Evolutionary conservation across 2,329 filamentous ascomycete genomes (phyloP).

Genomic region (Magnaporthiopsis rhizophila): DNA sequence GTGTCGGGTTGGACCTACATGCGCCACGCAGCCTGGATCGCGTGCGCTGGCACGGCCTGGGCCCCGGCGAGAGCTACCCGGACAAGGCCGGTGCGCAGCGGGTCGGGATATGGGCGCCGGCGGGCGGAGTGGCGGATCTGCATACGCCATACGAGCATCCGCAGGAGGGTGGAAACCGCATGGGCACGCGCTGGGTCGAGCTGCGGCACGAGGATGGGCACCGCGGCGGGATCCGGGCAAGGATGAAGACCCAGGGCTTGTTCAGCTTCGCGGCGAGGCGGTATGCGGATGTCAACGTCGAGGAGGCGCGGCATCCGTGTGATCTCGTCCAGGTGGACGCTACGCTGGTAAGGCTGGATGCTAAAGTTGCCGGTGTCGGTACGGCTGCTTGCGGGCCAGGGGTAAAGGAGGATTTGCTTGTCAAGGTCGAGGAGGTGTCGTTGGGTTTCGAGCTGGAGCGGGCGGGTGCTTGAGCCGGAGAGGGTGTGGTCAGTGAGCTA

Average conservation of each 20-base stretch:
- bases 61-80: conserved; percentile 55
- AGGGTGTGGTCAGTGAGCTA: no score
- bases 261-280: conserved; percentile 51
- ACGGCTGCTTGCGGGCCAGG: conserved; percentile 40
- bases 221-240: conserved; percentile 22
- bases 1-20: conserved; percentile 52
- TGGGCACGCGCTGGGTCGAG: conserved; percentile 49
- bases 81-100: conserved; percentile 51
- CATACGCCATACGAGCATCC: conserved; percentile 57
- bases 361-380: conserved; percentile 40
- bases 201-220: conserved; percentile 20
- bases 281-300: conserved; percentile 43
- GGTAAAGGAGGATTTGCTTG: conserved; percentile 35
- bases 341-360: conserved; percentile 34
- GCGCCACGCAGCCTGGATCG: conserved; percentile 36
- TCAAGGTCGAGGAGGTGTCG: conserved; percentile 29
- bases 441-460: conserved; percentile 34
- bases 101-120: conserved; percentile 38
- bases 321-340: conserved; percentile 47
- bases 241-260: conserved; percentile 18
- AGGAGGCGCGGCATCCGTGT: conserved; percentile 53
- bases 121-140: conserved; percentile 36
- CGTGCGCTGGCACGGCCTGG: conserved; percentile 53
- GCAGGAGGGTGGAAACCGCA: conserved; percentile 59
- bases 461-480: neutral